Base-by-base conservation (phyloP, 805 yeast species). In the Tetrapisispora phaffii region DNA sequence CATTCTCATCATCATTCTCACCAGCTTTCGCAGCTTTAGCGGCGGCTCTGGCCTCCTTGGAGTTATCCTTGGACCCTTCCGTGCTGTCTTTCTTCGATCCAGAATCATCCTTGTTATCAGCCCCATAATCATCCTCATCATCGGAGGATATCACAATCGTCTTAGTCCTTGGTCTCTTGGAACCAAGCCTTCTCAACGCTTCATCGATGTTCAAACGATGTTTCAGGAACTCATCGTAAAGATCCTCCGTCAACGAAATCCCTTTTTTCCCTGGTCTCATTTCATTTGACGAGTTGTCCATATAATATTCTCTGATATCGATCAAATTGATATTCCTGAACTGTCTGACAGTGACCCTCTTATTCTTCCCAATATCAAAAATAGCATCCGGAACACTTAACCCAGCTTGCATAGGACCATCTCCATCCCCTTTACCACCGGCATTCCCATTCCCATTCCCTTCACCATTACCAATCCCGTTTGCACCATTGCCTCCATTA, bases 251-350 rank as follows among this genome's bases (percentile, higher is more conserved):
- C 44, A 64, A 49, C 6, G 67, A 63, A 7, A 64, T 64, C 17
- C 68, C 82, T 64, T 89, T 89, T 57, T 79, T 82, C 1, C 95
- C 95, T 0, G 97, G 97, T 48, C 73, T 73, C 67, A 73, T 70
- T 48, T 79, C 81, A 6, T 82, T 82, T 9, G 69, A 66, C 3
- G 69, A 62, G n/a, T 70, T 67, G 41, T 79, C 76, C 43, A 70
- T 71, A 62, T 86, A 89, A 66, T 71, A 87, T 60, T 89, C 96
- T 47, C 97, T 74, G 44, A 89, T 84, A 56, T 89, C 96, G 13
- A 90, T 77, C 51, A 88, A 66, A 29, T 75, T 75, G 45, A 69
- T 67, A 42, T 80, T 79, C 45, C 83, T 80, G 69, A 78, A 89
- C 52, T 74, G 75, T 46, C 87, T 73, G 16, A 90, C 87, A 0